phyloP scores from a whole-genome alignment of 345 rosid genomes.

The Arabidopsis arenosa region DNA sequence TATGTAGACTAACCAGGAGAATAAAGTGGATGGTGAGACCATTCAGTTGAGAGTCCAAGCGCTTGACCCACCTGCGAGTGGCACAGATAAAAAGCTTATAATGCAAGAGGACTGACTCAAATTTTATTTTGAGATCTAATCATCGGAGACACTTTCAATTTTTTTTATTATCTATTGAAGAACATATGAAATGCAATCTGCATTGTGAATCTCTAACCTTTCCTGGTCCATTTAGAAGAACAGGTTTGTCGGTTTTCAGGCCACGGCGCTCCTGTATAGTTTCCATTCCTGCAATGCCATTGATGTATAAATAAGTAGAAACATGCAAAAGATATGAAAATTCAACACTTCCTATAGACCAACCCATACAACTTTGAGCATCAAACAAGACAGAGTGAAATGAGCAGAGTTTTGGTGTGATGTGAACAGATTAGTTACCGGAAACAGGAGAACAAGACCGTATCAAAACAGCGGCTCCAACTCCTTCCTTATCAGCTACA shows the following conservation, averaged over 20 bases:
- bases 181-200: background rate
- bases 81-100: conserved; percentile 10
- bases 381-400: background rate
- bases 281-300: conserved; percentile 67
- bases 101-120: background rate
- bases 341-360: background rate
- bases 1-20: conserved; percentile 63
- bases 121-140: background rate
- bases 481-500: conserved; percentile 90
- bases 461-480: conserved; percentile 88
- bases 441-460: conserved; percentile 84
- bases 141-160: background rate
- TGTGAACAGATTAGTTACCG: conserved; percentile 55
- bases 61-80: conserved; percentile 85
- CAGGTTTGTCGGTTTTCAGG: conserved; percentile 74
- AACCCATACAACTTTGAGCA: background rate
- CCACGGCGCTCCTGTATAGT: conserved; percentile 89
- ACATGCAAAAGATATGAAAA: too few relatives aligned
- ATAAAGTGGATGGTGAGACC: conserved; percentile 88
- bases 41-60: conserved; percentile 80
- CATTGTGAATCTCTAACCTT: conserved; percentile 55
- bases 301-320: too few relatives aligned
- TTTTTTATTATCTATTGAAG: background rate
- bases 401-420: background rate
- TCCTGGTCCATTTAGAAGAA: conserved; percentile 90